phyloP scores from a whole-genome alignment of 2,329 filamentous ascomycete genomes.

The Colletotrichum eleusines region DNA sequence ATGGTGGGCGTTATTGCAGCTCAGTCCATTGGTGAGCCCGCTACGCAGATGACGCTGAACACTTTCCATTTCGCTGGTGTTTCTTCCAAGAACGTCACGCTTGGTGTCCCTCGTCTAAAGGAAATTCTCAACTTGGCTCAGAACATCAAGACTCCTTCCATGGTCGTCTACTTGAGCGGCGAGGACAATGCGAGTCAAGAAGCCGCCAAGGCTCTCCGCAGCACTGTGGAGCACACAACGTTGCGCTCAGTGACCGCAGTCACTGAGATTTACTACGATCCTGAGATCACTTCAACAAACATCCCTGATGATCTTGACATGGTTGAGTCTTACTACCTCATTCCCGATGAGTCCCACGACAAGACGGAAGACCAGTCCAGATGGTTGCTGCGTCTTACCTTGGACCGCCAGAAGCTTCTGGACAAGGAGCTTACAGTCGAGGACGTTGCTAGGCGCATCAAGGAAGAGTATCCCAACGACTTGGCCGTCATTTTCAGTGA shows the following conservation, averaged over 20 bases:
- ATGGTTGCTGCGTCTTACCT: slow-evolving; percentile 93
- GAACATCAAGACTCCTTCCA: slow-evolving; percentile 98
- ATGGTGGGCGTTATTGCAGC: slow-evolving; percentile 99
- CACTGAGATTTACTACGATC: slow-evolving; percentile 98
- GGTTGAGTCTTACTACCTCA: slow-evolving; percentile 96
- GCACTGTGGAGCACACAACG: slow-evolving; percentile 93
- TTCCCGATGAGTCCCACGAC: slow-evolving; percentile 80
- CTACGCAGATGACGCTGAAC: slow-evolving; percentile 99
- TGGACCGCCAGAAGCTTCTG: slow-evolving; percentile 93
- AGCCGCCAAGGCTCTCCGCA: slow-evolving; percentile 86
- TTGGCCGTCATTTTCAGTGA: slow-evolving; percentile 96
- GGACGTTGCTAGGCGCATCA: slow-evolving; percentile 90
- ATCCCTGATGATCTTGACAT: slow-evolving; percentile 92
- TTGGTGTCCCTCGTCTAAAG: slow-evolving; percentile 98
- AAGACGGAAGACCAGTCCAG: slow-evolving; percentile 82
- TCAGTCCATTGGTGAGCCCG: slow-evolving; percentile 98
- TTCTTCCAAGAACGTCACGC: slow-evolving; percentile 98
- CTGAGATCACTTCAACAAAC: slow-evolving; percentile 85
- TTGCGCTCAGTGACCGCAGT: slow-evolving; percentile 90
- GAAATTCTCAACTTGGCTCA: slow-evolving; percentile 98
- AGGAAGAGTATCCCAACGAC: slow-evolving; percentile 86
- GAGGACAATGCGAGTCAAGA: slow-evolving; percentile 76
- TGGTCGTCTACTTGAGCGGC: slow-evolving; percentile 85
- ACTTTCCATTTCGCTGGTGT: slow-evolving; percentile 99
- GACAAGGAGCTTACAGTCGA: slow-evolving; percentile 94